Conservation (phyloP, 73 alveolate species). For the Paramecium pentaurelia region DNA sequence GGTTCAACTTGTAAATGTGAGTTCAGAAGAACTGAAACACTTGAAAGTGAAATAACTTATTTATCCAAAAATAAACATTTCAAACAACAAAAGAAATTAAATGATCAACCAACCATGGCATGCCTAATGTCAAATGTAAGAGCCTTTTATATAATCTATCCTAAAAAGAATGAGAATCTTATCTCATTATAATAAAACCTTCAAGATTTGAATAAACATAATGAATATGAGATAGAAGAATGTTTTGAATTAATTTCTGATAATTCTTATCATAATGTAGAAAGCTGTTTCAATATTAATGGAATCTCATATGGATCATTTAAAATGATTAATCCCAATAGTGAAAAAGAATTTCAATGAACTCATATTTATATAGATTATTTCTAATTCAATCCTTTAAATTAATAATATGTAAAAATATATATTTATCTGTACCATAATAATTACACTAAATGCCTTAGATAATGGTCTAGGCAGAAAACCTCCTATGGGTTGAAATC, state of each 20-base stretch:
- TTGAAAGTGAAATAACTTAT: not conserved
- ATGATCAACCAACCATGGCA: not conserved
- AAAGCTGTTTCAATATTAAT: not conserved
- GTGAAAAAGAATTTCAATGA: not conserved
- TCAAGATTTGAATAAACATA: not conserved
- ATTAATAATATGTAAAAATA: not conserved
- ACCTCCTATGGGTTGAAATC: conserved; percentile 89
- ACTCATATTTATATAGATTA: not conserved
- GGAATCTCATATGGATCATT: not conserved
- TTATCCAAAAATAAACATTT: not conserved
- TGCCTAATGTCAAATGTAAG: not conserved
- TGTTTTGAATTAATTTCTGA: not conserved
- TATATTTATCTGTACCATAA: not conserved
- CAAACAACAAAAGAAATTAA: not conserved
- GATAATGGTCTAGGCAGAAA: conserved; percentile 76
- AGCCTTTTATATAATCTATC: not conserved
- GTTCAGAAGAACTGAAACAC: not conserved
- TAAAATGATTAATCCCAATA: not conserved
- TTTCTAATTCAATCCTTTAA: not conserved
- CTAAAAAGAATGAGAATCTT: not conserved
- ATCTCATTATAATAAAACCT: not conserved
- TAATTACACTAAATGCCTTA: not conserved
- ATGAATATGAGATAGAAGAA: not conserved
- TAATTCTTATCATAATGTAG: not conserved
- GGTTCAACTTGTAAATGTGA: not conserved